Conservation (phyloP, 768 basidiomycete genomes). For the Boletus rubroflammeus region DNA sequence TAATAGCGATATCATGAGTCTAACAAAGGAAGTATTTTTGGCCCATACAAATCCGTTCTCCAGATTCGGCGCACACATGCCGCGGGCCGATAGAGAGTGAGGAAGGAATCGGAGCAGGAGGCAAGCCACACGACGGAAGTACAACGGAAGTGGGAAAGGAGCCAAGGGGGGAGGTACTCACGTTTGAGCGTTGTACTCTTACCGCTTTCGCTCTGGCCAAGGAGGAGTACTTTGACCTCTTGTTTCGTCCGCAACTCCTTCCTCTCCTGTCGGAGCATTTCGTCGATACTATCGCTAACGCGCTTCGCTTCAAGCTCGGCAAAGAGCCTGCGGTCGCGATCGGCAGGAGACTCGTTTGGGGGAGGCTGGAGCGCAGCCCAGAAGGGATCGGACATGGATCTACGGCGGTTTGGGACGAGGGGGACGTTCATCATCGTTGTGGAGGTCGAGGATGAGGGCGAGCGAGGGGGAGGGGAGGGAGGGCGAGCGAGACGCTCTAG, state of each 20-base stretch:
- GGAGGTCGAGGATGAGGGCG: not conserved
- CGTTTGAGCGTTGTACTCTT: conserved; percentile 88
- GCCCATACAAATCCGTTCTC: not conserved
- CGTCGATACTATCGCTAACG: conserved; percentile 75
- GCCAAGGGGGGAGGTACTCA: conserved; percentile 42
- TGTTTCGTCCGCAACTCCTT: conserved; percentile 58
- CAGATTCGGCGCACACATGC: not conserved
- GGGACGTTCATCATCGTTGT: conserved; percentile 23
- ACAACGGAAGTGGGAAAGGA: conserved; percentile 6
- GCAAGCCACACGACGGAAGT: not conserved
- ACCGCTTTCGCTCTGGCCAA: conserved; percentile 87
- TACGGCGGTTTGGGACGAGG: conserved; percentile 37
- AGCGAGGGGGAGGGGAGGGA: not conserved
- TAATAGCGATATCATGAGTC: not conserved
- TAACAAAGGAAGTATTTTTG: conserved; percentile 5
- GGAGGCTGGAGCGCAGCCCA: conserved; percentile 66
- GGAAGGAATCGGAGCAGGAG: not conserved
- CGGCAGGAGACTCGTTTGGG: conserved; percentile 61
- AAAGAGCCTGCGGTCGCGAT: conserved; percentile 61
- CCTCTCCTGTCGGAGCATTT: conserved; percentile 65
- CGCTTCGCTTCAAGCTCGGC: conserved; percentile 70
- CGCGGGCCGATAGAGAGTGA: not conserved
- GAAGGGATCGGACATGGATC: conserved; percentile 67
- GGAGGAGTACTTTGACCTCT: conserved; percentile 72
- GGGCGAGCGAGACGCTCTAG: conserved; percentile 17